These are phyloP conservation scores for Pseudogymnoascus sp. DNA, from an alignment of 2,329 filamentous ascomycete species.

Conservation along the genomic window DNA sequence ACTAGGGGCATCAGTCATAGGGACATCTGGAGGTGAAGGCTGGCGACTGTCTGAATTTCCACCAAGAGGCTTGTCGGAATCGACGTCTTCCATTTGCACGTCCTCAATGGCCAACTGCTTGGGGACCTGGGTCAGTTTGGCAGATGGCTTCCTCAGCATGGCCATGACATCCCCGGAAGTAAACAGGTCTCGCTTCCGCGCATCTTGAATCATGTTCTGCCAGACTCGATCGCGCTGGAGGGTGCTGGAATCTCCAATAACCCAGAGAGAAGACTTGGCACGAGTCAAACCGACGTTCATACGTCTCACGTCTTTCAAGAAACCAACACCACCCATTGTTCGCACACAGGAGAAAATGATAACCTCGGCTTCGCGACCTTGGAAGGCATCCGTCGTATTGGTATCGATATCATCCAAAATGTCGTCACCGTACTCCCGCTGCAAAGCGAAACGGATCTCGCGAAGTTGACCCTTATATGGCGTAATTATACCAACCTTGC, in stretches of 20 bases:
- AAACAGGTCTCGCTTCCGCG: constrained; percentile 64
- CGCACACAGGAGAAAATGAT: constrained; percentile 99
- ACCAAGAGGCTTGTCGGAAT: not conserved
- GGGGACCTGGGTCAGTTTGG: not conserved
- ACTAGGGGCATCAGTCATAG: constrained; percentile 1
- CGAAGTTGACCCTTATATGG: constrained; percentile 91
- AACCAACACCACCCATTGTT: constrained; percentile 91
- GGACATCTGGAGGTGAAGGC: not conserved
- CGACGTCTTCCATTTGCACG: constrained; percentile 3
- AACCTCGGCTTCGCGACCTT: constrained; percentile 92
- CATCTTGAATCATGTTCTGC: constrained; percentile 77
- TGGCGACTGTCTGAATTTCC: not conserved
- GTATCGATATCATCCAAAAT: constrained; percentile 83
- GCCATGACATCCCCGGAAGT: constrained; percentile 56
- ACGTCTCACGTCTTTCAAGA: constrained; percentile 94
- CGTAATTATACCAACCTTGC: constrained; percentile 94
- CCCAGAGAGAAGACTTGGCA: constrained; percentile 94
- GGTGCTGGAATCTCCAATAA: constrained; percentile 84
- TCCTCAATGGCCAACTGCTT: not conserved
- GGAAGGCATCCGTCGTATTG: constrained; percentile 97
- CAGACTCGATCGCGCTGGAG: constrained; percentile 85
- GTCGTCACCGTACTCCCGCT: constrained; percentile 58
- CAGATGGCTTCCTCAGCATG: constrained; percentile 42
- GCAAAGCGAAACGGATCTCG: constrained; percentile 70
- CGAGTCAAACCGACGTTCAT: constrained; percentile 99